phyloP scores from a whole-genome alignment of 805 yeast genomes.

The Millerago galiae region DNA sequence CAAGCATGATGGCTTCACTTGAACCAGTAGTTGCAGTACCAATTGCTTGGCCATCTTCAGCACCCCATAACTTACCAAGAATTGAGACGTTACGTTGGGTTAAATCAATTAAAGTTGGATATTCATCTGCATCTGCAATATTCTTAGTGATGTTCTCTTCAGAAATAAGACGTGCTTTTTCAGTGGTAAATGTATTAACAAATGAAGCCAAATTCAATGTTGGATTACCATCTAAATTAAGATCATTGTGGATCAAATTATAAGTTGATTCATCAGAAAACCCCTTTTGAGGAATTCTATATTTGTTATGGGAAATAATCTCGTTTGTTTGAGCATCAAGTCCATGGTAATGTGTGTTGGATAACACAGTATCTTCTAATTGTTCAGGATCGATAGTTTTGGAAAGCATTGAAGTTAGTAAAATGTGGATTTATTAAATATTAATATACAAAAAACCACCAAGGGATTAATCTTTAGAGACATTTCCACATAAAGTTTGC shows the following conservation, averaged over 20 bases:
- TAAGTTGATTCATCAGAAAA: constrained; percentile 47
- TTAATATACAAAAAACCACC: neutral
- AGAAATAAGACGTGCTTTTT: constrained; percentile 47
- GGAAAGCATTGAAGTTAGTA: constrained; percentile 16
- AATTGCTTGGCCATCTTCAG: constrained; percentile 47
- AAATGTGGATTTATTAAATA: neutral
- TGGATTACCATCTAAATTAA: constrained; percentile 80
- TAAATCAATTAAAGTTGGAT: constrained; percentile 74
- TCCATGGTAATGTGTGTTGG: constrained; percentile 21
- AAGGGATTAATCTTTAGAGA: too few species aligned
- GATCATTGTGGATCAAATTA: constrained; percentile 61
- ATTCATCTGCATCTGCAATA: constrained; percentile 89
- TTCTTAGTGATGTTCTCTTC: constrained; percentile 75
- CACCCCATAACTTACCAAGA: constrained; percentile 76
- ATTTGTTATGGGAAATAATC: constrained; percentile 35
- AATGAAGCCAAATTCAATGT: constrained; percentile 82
- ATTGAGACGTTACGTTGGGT: constrained; percentile 82
- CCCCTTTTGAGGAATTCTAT: constrained; percentile 53
- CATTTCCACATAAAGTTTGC: too few species aligned
- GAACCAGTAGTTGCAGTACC: constrained; percentile 95
- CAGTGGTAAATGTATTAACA: constrained; percentile 68
- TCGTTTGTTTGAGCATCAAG: constrained; percentile 9
- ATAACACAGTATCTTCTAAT: constrained; percentile 25
- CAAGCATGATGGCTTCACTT: constrained; percentile 89
- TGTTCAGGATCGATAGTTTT: constrained; percentile 26